Conservation (phyloP, 495 filamentous ascomycete genomes). For the Daldinia childiae region DNA sequence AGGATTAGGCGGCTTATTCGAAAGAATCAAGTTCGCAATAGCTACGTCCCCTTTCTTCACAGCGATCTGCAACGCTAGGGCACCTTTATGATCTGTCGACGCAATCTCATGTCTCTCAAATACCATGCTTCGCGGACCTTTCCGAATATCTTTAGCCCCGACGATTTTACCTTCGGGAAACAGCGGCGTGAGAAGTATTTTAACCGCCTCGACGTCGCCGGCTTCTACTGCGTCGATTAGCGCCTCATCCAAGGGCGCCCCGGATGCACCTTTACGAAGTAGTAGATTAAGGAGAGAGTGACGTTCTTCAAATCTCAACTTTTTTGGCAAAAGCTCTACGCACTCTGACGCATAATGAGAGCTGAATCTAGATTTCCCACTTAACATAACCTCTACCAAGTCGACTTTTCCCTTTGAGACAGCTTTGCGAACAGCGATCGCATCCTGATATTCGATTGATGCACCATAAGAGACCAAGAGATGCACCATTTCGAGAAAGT, state of each 20-base stretch:
- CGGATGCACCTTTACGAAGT: slow-evolving; percentile 54
- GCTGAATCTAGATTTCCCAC: slow-evolving; percentile 47
- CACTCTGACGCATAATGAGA: slow-evolving; percentile 55
- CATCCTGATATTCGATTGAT: slow-evolving; percentile 57
- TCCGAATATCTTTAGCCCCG: slow-evolving; percentile 37
- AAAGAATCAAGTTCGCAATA: slow-evolving; percentile 53
- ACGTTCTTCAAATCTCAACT: slow-evolving; percentile 53
- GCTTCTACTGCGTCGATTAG: slow-evolving; percentile 54
- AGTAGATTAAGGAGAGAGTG: slow-evolving; percentile 51
- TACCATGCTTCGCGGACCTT: slow-evolving; percentile 40
- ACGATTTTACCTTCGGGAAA: slow-evolving; percentile 47
- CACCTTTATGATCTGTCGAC: slow-evolving; percentile 56
- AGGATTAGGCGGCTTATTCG: slow-evolving; percentile 48
- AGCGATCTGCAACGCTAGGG: slow-evolving; percentile 53
- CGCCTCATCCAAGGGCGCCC: slow-evolving; percentile 50
- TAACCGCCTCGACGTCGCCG: slow-evolving; percentile 51
- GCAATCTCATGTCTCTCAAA: slow-evolving; percentile 54
- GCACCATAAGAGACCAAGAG: slow-evolving; percentile 57
- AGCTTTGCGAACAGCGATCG: slow-evolving; percentile 48
- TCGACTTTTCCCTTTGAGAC: slow-evolving; percentile 50
- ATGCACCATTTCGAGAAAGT: slow-evolving; percentile 57
- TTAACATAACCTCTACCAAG: slow-evolving; percentile 53
- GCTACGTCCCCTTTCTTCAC: slow-evolving; percentile 48
- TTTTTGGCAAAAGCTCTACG: slow-evolving; percentile 54
- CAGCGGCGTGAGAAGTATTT: slow-evolving; percentile 53